Evolutionary conservation across 768 basidiomycete species (phyloP), one percentile per base, ranked within the genome.

Genomic region (Pholiota microspora): DNA sequence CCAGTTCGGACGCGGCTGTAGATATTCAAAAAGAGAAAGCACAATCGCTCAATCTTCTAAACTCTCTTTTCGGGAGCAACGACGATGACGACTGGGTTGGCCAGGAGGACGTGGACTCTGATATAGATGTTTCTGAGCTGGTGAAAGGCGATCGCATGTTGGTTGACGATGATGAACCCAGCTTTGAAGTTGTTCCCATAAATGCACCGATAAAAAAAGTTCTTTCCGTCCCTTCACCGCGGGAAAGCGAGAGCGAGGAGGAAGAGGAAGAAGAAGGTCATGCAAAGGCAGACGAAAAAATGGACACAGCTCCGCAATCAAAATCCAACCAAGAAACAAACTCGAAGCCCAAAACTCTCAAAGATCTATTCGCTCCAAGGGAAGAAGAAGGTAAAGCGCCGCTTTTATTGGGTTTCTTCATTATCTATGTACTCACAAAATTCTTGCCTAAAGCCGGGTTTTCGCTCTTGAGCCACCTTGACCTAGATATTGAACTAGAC

Each of bases 391-490:
- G 88, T 86, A 59, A 44, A n/a, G 3, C 23, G 29, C n/a, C 10
- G n/a, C 21, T 7, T 25, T 52, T 49, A 46, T 8, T 49, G 51
- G 45, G 34, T 49, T 8, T 49, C 28, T 23, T 2, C 18, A 34
- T 29, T 51, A 7, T 8, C 10, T 10, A 42, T n/a, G 18, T 36
- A 49, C 29, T 21, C 34, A 45, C 5, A 53, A 32, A 34, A 49
- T n/a, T 9, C 48, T 1, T 21, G n/a, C 29, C 36, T 59, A 4
- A 55, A 86, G 86, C 70, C 36, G 81, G 81, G 16, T 92, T 92
- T 69, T 91, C 91, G 9, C 74, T 92, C n/a, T 74, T 92, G 3
- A 80, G 79, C 0, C 84, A 91, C 57, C 79, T 92, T 31, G 84
- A 89, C 46, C 73, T 92, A 18, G 89, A 92, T 56, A 73, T 85